Evolutionary conservation across 306 rosid genomes (phyloP), one percentile per base, ranked within the genome.

Genomic region (Medicago lupulina): DNA sequence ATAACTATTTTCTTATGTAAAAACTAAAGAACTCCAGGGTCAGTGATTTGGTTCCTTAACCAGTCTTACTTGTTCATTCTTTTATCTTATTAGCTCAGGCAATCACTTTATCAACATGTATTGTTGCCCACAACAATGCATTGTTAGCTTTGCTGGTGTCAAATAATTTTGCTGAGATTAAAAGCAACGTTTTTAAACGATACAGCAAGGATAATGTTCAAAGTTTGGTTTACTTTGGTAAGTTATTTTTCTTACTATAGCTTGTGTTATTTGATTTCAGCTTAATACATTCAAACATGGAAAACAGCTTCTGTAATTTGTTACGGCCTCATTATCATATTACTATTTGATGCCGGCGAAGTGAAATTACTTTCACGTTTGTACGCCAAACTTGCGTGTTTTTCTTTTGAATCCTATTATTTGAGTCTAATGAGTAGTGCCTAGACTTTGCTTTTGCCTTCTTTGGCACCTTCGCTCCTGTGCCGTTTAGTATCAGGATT

Each of bases 11-110:
- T 54, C 46, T 75, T 66, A 31, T 71, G 77, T 71, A 28, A 70
- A 59, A 49, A 63, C 4, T 47, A 63, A 41, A 44, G 58, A 65
- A 40, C 68, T 38, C 18, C 11, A 19, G 18, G 51, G 51, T 18
- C 2, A 1, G 38, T 54, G 18, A 41, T 82, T 79, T 79, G 87
- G 75, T 78, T 92, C 99, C 97, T 92, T 90, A 74, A 95, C 99
- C 43, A 55, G 75, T 38, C 70, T 14, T 84, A 95, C 96, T 95
- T 76, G 71, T 83, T 88, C 99, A 95, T 90, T 89, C 97, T 67
- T 95, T 95, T 78, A 80, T 95, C 88, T 86, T 95, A 77, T 83
- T 95, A 92, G 99, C 93, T 89, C 99, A 95, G 92, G 99, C 99
- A 62, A 95, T 95, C 81, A 95, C 99, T 80, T 81, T 95, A 47